Evolutionary conservation across 495 filamentous ascomycete species (phyloP), one percentile per base, ranked within the genome.

Genomic region (Acidiella bohemica): DNA sequence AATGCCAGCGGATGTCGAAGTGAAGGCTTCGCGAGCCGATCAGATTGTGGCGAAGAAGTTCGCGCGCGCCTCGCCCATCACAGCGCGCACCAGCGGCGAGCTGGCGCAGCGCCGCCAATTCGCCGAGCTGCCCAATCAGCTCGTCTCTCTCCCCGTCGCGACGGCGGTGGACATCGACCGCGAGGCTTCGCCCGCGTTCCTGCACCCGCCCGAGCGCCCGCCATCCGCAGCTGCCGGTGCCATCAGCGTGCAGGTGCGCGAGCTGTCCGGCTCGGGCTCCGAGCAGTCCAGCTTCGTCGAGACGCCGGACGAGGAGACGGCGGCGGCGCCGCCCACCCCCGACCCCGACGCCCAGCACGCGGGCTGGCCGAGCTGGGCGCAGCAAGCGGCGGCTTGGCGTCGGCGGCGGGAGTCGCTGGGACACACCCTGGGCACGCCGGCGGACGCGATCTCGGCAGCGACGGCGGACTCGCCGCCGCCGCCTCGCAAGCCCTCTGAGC

Each of bases 341-440:
- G 32, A 3, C 17, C 27, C 23, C 17, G 23, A 48, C 5, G 12
- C 39, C 8, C 24, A 31, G 24, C 46, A 40, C 20, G 6, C 49
- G 9, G 35, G 29, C 11, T 24, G 34, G 32, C 27, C 27, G 17
- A 34, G 23, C n/a, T 46, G 42, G 42, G 47, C 43, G 17, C 24
- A 42, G 20, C 51, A 50, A 20, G 46, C 47, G 6, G 47, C 36
- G 39, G 6, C 32, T 2, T 50, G 51, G 42, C n/a, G n/a, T n/a
- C 32, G 47, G 36, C 46, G 43, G 13, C 48, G 48, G 9, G 23
- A 42, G 19, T 47, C 48, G 3, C 5, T 44, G 5, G 39, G 43
- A 5, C 23, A 32, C 7, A 16, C 38, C 11, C 39, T 47, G 1
- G 34, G 32, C 14, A 32, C 27, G 20, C 37, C 41, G 8, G 32